These are phyloP conservation scores for Lactarius indigo DNA, from an alignment of 768 basidiomycete species.

Conservation along the genomic window DNA sequence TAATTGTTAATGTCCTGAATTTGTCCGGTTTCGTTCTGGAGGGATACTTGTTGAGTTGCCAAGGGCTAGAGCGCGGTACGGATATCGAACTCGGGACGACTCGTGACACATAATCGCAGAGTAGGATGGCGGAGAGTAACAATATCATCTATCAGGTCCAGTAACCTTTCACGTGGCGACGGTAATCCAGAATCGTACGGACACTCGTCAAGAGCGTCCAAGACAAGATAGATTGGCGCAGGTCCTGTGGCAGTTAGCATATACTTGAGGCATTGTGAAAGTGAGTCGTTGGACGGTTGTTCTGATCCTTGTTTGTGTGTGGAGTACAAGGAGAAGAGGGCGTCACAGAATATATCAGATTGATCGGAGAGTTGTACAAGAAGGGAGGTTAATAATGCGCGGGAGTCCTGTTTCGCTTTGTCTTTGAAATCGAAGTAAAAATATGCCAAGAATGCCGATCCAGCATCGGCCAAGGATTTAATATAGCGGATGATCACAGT, in stretches of 20 bases:
- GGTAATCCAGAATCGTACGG: not conserved
- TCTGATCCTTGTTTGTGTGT: not conserved
- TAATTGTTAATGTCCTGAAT: not conserved
- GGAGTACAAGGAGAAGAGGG: not conserved
- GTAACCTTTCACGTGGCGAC: not conserved
- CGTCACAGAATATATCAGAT: not conserved
- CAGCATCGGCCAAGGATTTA: not conserved
- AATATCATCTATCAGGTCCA: not conserved
- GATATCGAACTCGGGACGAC: not conserved
- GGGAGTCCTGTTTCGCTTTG: not conserved
- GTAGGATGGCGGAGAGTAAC: not conserved
- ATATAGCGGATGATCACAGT: not conserved
- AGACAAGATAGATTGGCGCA: not conserved
- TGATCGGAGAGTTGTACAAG: not conserved
- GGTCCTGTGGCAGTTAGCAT: not conserved
- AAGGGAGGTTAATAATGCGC: not conserved
- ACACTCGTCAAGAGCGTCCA: conserved; percentile 1
- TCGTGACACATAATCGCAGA: not conserved
- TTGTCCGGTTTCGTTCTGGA: not conserved
- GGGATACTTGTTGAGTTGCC: not conserved
- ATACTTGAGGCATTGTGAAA: not conserved
- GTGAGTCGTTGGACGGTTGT: not conserved
- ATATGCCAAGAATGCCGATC: not conserved
- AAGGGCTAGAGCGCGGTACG: not conserved
- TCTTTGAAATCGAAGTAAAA: not conserved